Percentiles rank a stretch among this genome's conserved stretches.
Conservation (phyloP, 441 rosid genomes). For the Arabidopsis lyrata region DNA sequence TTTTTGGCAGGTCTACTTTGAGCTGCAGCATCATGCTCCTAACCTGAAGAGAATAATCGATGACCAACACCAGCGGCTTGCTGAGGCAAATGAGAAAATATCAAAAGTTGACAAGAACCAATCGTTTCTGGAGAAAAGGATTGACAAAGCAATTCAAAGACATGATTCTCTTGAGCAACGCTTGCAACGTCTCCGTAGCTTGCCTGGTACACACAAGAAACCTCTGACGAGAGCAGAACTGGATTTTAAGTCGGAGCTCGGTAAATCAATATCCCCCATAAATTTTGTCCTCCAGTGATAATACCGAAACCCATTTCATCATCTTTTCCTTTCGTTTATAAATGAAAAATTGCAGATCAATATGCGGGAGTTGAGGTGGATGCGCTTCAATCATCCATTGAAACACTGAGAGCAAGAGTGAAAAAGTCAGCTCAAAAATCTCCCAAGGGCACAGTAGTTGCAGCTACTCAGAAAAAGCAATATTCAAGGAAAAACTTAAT, state of each 20-base stretch:
- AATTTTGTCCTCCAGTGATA: neutral
- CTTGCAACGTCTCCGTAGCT: slow-evolving; percentile 68
- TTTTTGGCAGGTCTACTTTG: slow-evolving; percentile 72
- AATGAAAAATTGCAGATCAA: slow-evolving; percentile 57
- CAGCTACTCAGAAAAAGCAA: slow-evolving; percentile 26
- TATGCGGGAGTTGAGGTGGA: slow-evolving; percentile 77
- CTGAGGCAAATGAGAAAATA: slow-evolving; percentile 70
- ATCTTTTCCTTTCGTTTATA: neutral
- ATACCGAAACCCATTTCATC: slow-evolving; percentile 9
- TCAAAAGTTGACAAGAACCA: slow-evolving; percentile 76
- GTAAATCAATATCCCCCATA: slow-evolving; percentile 50
- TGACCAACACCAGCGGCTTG: slow-evolving; percentile 71
- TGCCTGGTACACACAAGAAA: slow-evolving; percentile 80
- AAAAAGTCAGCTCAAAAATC: slow-evolving; percentile 57
- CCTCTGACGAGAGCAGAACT: slow-evolving; percentile 91
- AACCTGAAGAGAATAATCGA: slow-evolving; percentile 82
- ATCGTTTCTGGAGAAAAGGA: slow-evolving; percentile 63
- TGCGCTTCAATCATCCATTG: slow-evolving; percentile 77
- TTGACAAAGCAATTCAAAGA: slow-evolving; percentile 50
- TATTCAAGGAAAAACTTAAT: slow-evolving; percentile 47
- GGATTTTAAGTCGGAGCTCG: slow-evolving; percentile 85
- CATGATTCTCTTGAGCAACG: slow-evolving; percentile 74
- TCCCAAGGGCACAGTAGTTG: slow-evolving; percentile 41
- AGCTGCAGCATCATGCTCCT: slow-evolving; percentile 91
- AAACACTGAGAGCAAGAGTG: slow-evolving; percentile 68